Evolutionary conservation across 2,329 filamentous ascomycete genomes (phyloP), one percentile per base, ranked within the genome.

Genomic region (Hymenoscyphus occultus): DNA sequence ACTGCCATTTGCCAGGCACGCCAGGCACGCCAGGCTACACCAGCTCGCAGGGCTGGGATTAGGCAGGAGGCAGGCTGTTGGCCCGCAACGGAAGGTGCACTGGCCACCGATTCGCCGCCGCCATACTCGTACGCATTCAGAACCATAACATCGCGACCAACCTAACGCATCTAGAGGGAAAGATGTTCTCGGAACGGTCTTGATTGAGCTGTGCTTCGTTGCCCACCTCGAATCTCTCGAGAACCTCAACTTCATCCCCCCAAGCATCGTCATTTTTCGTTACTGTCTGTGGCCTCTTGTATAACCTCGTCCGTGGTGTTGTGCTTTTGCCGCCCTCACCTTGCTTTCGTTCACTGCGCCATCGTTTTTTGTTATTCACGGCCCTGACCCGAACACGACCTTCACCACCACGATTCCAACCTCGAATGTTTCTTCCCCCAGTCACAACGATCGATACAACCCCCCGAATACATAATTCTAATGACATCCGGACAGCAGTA

Each of bases 131-230:
- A 28, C 28, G 28, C 67, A 67, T 68, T 61, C 64, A 66, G 65
- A 64, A 70, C 68, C 65, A 72, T 67, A 73, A 73, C 71, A 73
- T 72, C 68, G 71, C 71, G 66, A 69, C 65, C 48, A 28, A 14
- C 48, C 19, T 13, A 28, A 54, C 22, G 22, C 22, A 22, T 54
- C 32, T 42, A 32, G 16, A 59, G 35, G 45, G 48, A 54, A 54
- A 54, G 19, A 48, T 22, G 56, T 5, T 19, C 32, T 9, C 28
- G 39, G 40, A 62, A 28, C 56, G 22, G 14, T 48, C 22, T 32
- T 22, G 32, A 58, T 58, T 16, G 5, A 39, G 48, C 48, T 54
- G 3, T 28, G 48, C 19, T 10, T 22, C 48, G 9, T 28, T 10
- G n/a, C 13, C 19, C 10, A 54, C 48, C 48, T 54, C 5, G 48